Base-by-base conservation (phyloP, 768 basidiomycete genomes). In the Termitomyces sp. region DNA sequence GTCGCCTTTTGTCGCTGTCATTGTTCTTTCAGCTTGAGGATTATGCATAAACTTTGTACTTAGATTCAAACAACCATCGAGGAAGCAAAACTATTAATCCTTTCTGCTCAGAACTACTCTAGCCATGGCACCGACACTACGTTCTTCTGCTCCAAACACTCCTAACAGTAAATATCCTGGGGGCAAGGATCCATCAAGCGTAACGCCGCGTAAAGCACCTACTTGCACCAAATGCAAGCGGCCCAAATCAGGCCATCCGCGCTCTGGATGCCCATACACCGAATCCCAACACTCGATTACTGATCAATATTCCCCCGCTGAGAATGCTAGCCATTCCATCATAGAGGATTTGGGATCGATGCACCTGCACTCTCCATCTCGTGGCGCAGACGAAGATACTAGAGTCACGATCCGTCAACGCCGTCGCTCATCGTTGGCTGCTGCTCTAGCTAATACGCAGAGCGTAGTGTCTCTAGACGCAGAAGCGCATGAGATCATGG, bases 201-300 rank as follows among this genome's bases (percentile, higher is more conserved):
- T 70, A 16, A 70, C 79, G 11, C 71, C 80, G 5, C 81, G 82
- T 40, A 84, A 83, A 49, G 62, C 64, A 2, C 85, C 78, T 33
- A 75, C 70, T 44, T 86, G 84, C 66, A 75, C 68, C 41, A 80
- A 79, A 60, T 86, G 85, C 65, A 71, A 73, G 50, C 77, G 76
- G 22, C 81, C 82, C 0, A 73, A 76, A 50, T 73, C 70, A 23
- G 84, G 84, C 0, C 85, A 86, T 62, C 85, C 85, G 16, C 81
- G 84, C 42, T 80, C 80, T 0, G 83, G 84, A 10, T 86, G 85
- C 61, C 82, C 83, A 0, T 76, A 68, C 53, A 66, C 63, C 20
- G 73, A 76, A 41, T 65, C 73, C 1, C 66, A 57, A 18, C 54
- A 58, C n/a, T n/a, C n/a, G 33, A 56, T 36, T 10, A 25, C 56